Evolutionary conservation across 805 yeast genomes (phyloP).

Genomic region (Starmerella etchellsii): DNA sequence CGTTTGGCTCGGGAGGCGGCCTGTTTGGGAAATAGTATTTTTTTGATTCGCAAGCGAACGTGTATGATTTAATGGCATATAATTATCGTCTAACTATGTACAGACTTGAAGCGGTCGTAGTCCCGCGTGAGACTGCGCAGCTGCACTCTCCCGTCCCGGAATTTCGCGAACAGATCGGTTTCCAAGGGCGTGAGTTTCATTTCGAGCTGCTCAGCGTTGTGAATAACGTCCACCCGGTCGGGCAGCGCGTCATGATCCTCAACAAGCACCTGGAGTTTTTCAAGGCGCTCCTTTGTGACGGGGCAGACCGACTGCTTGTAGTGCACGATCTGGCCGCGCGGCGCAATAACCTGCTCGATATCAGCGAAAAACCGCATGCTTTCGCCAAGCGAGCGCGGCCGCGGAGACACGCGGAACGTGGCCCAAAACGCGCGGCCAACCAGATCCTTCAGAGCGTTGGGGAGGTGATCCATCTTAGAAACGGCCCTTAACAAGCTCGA

Average conservation of each 20-base stretch:
- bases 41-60: no score
- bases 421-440: conserved; percentile 17
- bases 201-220: conserved; percentile 5
- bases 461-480: conserved; percentile 19
- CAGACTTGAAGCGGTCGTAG: conserved; percentile 3
- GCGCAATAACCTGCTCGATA: conserved; percentile 11
- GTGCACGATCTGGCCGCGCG: conserved; percentile 21
- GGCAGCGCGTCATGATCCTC: conserved; percentile 19
- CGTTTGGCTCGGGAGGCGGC: conserved; percentile 2
- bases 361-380: conserved; percentile 12
- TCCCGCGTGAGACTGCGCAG: conserved; percentile 7
- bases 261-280: conserved; percentile 20
- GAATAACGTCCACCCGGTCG: conserved; percentile 5
- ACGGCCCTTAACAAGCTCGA: conserved; percentile 30
- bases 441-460: conserved; percentile 9
- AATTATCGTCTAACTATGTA: background rate
- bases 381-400: conserved; percentile 17
- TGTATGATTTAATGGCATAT: no score
- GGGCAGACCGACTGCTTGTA: conserved; percentile 25
- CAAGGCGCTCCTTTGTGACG: conserved; percentile 25
- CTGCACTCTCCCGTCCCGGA: conserved; percentile 1
- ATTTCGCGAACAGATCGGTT: background rate
- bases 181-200: conserved; percentile 9
- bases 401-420: conserved; percentile 17
- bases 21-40: conserved; percentile 2